Conservation (phyloP, 2,329 filamentous ascomycete species). For the Ustulina deusta region DNA sequence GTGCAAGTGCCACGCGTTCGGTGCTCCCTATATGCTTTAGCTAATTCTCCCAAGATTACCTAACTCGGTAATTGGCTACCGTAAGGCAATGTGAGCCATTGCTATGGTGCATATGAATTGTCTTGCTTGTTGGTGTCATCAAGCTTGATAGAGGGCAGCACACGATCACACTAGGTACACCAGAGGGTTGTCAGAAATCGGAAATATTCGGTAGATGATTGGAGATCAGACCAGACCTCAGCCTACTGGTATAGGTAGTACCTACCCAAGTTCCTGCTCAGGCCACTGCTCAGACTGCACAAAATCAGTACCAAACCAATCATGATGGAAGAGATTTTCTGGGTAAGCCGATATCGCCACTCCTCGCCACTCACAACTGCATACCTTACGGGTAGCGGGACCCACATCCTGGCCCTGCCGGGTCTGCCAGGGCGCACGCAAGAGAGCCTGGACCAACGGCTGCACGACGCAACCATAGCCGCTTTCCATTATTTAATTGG, state of each 20-base stretch:
- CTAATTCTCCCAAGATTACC: neutral
- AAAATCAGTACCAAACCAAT: constrained; percentile 28
- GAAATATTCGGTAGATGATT: neutral
- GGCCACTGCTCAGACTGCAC: constrained; percentile 19
- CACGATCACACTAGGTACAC: no score
- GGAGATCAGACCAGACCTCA: constrained; percentile 10
- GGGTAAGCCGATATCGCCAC: constrained; percentile 33
- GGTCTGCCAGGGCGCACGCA: neutral
- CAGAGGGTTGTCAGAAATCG: no score
- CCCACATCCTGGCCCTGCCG: constrained; percentile 14
- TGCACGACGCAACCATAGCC: constrained; percentile 2
- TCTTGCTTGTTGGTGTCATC: no score
- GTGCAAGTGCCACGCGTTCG: neutral
- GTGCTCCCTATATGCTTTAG: neutral
- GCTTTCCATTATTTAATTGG: constrained; percentile 21
- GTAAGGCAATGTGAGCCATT: neutral
- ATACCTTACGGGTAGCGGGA: constrained; percentile 6
- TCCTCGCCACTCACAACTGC: constrained; percentile 14
- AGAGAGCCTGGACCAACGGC: constrained; percentile 12
- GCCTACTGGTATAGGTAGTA: neutral
- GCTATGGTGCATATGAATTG: neutral
- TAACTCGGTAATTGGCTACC: neutral
- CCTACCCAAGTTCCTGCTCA: no score
- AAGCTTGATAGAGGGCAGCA: neutral
- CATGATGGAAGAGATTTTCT: constrained; percentile 28